Conservation (phyloP, 2,329 filamentous ascomycete genomes). For the Penicillium concentricum region DNA sequence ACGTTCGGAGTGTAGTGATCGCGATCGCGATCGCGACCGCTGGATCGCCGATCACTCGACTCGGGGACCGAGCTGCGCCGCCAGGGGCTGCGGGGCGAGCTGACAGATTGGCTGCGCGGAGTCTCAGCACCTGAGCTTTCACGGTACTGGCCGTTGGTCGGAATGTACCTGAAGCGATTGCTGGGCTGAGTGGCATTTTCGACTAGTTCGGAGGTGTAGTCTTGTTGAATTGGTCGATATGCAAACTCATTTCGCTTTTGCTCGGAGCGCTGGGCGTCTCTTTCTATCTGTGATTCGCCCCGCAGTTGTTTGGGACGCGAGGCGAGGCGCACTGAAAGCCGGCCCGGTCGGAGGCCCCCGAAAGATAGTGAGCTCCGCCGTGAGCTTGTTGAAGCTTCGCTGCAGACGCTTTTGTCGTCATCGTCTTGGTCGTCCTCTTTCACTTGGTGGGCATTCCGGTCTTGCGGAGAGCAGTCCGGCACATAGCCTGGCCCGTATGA, state of each 20-base stretch:
- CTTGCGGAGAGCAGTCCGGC: conserved; percentile 17
- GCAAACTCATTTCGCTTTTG: conserved; percentile 27
- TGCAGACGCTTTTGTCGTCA: conserved; percentile 5
- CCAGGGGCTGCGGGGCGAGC: conserved; percentile 7
- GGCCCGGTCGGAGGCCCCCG: conserved; percentile 24
- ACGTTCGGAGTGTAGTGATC: background rate
- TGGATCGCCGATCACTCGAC: conserved; percentile 3
- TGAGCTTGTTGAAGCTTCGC: conserved; percentile 3
- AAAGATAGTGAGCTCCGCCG: conserved; percentile 22
- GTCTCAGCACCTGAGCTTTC: conserved; percentile 17
- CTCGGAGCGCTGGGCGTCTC: conserved; percentile 8
- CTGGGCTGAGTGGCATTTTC: conserved; percentile 15
- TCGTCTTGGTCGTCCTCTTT: conserved; percentile 12
- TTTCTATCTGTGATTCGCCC: conserved; percentile 11
- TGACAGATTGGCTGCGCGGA: conserved; percentile 19
- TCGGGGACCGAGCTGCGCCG: conserved; percentile 16
- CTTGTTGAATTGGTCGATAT: conserved; percentile 34
- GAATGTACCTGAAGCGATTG: conserved; percentile 35
- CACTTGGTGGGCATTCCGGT: background rate
- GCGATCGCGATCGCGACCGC: background rate
- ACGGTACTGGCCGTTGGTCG: conserved; percentile 26
- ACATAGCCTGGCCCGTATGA: conserved; percentile 33
- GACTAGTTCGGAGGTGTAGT: conserved; percentile 33
- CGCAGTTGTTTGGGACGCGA: conserved; percentile 22
- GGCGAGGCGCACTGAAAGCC: conserved; percentile 30